phyloP scores from a whole-genome alignment of 1,284 basidiomycete species.

The Ceratobasidium papillatum region DNA sequence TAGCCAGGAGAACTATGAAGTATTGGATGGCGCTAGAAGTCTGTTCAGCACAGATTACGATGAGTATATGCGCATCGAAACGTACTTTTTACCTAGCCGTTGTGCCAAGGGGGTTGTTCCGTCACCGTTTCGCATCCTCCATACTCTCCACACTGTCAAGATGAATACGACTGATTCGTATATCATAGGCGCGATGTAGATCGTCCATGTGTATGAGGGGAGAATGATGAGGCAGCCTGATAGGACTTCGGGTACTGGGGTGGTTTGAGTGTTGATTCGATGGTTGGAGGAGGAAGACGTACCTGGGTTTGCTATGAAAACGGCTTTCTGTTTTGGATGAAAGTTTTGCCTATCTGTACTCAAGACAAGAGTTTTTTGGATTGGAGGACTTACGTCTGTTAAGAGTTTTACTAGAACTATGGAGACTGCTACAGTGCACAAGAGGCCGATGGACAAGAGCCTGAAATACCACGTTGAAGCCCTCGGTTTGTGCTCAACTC shows the following conservation, averaged over 20 bases:
- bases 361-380: neutral
- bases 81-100: neutral
- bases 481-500: neutral
- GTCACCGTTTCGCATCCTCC: neutral
- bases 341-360: neutral
- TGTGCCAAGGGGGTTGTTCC: neutral
- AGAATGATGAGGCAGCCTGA: conserved; percentile 2
- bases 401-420: neutral
- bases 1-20: neutral
- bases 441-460: neutral
- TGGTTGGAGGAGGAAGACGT: neutral
- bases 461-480: neutral
- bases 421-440: neutral
- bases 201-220: neutral
- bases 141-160: conserved; percentile 18
- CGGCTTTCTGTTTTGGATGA: neutral
- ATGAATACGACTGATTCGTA: conserved; percentile 8
- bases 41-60: neutral
- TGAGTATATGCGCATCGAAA: neutral
- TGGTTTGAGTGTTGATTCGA: neutral
- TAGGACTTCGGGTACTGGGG: conserved; percentile 5
- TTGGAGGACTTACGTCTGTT: neutral
- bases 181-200: conserved; percentile 3
- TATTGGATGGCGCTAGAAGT: neutral
- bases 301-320: conserved; percentile 14